Evolutionary conservation across 768 basidiomycete genomes (phyloP).

Genomic region (Pleurotus tuoliensis): DNA sequence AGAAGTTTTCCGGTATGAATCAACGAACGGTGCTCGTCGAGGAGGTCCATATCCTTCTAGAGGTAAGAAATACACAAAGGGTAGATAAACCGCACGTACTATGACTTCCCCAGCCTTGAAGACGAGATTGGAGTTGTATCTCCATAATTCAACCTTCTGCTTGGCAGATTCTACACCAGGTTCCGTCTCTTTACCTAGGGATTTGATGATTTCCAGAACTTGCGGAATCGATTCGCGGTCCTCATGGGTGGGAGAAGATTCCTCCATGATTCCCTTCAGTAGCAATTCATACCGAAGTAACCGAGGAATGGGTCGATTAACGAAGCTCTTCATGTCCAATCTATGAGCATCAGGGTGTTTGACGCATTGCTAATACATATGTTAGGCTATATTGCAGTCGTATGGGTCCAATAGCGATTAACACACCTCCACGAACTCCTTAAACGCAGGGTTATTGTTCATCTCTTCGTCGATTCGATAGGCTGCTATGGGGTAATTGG

Average conservation of each 20-base stretch:
- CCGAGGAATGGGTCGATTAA: constrained; percentile 88
- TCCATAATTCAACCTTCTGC: constrained; percentile 87
- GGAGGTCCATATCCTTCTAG: constrained; percentile 78
- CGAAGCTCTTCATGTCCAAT: constrained; percentile 90
- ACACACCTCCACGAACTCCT: constrained; percentile 75
- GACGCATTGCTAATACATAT: constrained; percentile 33
- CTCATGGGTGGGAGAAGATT: constrained; percentile 70
- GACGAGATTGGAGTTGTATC: constrained; percentile 72
- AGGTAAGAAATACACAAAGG: background rate
- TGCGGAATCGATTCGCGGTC: constrained; percentile 76
- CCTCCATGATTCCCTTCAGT: constrained; percentile 74
- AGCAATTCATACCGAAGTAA: constrained; percentile 86
- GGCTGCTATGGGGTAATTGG: constrained; percentile 90
- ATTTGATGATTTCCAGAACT: constrained; percentile 82
- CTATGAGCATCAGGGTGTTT: constrained; percentile 76
- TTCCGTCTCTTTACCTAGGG: constrained; percentile 83
- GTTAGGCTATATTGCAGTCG: constrained; percentile 15
- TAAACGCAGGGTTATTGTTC: constrained; percentile 77
- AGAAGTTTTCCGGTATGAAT: constrained; percentile 81
- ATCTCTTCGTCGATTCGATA: constrained; percentile 87
- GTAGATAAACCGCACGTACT: constrained; percentile 26
- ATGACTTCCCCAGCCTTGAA: constrained; percentile 78
- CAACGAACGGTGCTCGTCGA: constrained; percentile 77
- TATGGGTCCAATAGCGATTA: background rate
- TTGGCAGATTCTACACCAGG: constrained; percentile 83